Conservation (phyloP, 768 basidiomycete species). For the Glaciozyma antarctica region DNA sequence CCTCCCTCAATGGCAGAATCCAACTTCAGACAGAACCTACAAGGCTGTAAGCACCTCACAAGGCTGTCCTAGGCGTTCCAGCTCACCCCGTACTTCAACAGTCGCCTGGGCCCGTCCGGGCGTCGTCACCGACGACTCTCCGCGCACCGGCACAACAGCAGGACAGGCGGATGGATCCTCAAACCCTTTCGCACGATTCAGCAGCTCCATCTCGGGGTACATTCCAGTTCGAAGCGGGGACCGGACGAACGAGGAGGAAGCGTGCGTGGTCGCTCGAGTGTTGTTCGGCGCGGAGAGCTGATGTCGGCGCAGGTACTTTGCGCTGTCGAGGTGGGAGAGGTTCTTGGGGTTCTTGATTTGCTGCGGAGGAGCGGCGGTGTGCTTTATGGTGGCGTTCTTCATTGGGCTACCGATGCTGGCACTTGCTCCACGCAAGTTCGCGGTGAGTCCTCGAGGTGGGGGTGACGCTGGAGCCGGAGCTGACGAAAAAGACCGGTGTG, state of each 20-base stretch:
- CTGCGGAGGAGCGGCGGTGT: constrained; percentile 78
- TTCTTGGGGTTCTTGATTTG: constrained; percentile 85
- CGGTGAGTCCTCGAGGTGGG: constrained; percentile 46
- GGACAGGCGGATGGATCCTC: constrained; percentile 26
- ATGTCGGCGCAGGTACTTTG: constrained; percentile 35
- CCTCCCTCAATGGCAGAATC: constrained; percentile 17
- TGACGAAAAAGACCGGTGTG: neutral
- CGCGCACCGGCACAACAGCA: constrained; percentile 13
- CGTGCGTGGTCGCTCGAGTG: constrained; percentile 44
- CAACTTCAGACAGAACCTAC: constrained; percentile 24
- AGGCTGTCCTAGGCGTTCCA: neutral
- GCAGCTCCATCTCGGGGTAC: constrained; percentile 72
- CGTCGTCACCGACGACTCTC: constrained; percentile 60
- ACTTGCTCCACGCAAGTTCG: constrained; percentile 79
- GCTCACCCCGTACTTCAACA: neutral
- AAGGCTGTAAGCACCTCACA: constrained; percentile 3
- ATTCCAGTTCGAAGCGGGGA: constrained; percentile 76
- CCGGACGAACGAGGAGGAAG: constrained; percentile 85
- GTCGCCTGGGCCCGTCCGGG: constrained; percentile 61
- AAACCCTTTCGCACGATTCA: constrained; percentile 69
- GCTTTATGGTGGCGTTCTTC: constrained; percentile 84
- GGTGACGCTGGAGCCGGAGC: too few species aligned
- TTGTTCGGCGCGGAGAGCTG: neutral
- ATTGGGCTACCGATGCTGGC: constrained; percentile 59
- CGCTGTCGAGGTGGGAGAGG: constrained; percentile 85